Percentiles rank a stretch among this genome's conserved stretches.
These are phyloP conservation scores for Psilocybe tampanensis DNA, from an alignment of 768 basidiomycete species.

Conservation along the genomic window DNA sequence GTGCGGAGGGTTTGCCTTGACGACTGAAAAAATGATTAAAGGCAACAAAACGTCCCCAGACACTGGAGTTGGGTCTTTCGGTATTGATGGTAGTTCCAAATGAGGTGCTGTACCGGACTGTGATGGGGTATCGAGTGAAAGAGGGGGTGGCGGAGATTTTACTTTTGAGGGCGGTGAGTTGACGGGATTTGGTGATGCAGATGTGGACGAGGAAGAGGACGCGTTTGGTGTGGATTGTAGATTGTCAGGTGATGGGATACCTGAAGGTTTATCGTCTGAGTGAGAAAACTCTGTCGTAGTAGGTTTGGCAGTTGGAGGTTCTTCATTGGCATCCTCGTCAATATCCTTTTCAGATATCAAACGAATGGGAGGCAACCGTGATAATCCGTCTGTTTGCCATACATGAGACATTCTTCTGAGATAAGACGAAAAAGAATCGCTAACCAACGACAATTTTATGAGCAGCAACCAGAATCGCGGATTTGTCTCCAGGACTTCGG, in stretches of 20 bases:
- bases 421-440: neutral
- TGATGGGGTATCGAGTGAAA: conserved; percentile 14
- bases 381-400: conserved; percentile 63
- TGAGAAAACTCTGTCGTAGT: neutral
- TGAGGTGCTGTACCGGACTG: conserved; percentile 11
- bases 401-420: neutral
- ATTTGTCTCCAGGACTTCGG: conserved; percentile 74
- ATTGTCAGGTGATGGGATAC: neutral
- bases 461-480: conserved; percentile 75
- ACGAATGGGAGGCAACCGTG: conserved; percentile 70
- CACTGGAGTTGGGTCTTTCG: conserved; percentile 50
- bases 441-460: conserved; percentile 89
- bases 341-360: conserved; percentile 60
- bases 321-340: conserved; percentile 20
- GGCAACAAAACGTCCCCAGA: conserved; percentile 92
- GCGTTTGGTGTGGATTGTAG: neutral
- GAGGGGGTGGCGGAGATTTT: conserved; percentile 18
- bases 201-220: neutral
- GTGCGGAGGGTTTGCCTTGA: conserved; percentile 87
- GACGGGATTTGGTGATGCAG: neutral
- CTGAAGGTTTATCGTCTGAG: neutral
- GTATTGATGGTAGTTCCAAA: conserved; percentile 17
- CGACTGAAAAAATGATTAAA: conserved; percentile 91
- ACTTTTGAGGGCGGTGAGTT: conserved; percentile 5
- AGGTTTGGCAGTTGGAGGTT: conserved; percentile 24